Conservation (phyloP, 2,329 filamentous ascomycete species). For the Claviceps maximensis region DNA sequence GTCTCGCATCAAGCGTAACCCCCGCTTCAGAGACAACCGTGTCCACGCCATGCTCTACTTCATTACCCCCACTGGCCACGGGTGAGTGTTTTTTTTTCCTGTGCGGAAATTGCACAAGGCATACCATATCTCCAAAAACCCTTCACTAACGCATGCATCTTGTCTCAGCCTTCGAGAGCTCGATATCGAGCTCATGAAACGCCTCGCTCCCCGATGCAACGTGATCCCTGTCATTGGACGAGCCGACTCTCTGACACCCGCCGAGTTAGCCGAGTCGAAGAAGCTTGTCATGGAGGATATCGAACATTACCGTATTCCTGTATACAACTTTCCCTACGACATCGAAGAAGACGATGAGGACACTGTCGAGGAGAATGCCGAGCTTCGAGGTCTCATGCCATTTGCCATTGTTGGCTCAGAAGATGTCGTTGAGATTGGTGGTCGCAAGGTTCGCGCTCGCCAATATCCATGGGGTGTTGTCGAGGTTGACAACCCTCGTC, state of each 20-base stretch:
- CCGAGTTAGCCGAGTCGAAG: conserved; percentile 96
- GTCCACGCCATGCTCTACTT: conserved; percentile 98
- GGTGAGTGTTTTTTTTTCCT: conserved; percentile 39
- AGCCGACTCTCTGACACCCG: conserved; percentile 90
- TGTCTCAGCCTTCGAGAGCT: conserved; percentile 75
- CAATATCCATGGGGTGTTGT: conserved; percentile 99
- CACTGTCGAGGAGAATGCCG: conserved; percentile 97
- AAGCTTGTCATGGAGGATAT: conserved; percentile 99
- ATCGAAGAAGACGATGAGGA: conserved; percentile 99
- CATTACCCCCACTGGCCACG: conserved; percentile 95
- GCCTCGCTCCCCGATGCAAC: conserved; percentile 92
- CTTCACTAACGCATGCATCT: conserved; percentile 1
- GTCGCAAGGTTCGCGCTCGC: conserved; percentile 80
- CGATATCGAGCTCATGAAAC: conserved; percentile 99
- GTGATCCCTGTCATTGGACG: conserved; percentile 98
- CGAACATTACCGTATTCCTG: conserved; percentile 97
- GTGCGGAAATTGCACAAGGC: neutral
- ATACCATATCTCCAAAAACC: neutral
- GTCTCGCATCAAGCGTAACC: conserved; percentile 99
- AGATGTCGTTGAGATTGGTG: conserved; percentile 86
- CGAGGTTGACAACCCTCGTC: conserved; percentile 96
- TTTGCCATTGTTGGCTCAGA: conserved; percentile 98
- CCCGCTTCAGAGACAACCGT: conserved; percentile 97
- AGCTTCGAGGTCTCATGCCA: conserved; percentile 93
- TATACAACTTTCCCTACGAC: conserved; percentile 99